Conservation (phyloP, 768 basidiomycete genomes). For the Cystofilobasidium macerans region DNA sequence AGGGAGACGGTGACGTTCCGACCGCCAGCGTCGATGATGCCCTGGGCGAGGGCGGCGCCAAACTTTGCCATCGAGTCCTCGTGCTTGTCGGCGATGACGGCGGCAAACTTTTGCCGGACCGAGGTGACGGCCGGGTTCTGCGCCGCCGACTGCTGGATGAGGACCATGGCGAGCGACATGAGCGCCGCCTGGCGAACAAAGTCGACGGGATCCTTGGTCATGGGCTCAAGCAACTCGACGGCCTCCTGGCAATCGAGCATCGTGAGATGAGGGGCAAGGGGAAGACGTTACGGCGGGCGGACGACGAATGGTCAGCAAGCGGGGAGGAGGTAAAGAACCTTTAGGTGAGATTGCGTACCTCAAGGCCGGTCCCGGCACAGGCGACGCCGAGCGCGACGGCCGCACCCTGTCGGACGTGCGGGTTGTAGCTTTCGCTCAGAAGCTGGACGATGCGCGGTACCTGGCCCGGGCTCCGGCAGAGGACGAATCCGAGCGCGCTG, state of each 20-base stretch:
- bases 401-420: conserved; percentile 93
- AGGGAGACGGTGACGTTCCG: conserved; percentile 89
- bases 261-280: not conserved
- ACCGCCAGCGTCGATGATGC: conserved; percentile 94
- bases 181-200: conserved; percentile 98
- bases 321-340: conserved; percentile 3
- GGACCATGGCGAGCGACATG: conserved; percentile 88
- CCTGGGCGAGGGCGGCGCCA: conserved; percentile 89
- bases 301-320: not conserved
- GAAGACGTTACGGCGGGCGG: not conserved
- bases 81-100: conserved; percentile 89
- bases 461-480: conserved; percentile 93
- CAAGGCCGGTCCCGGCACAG: conserved; percentile 91
- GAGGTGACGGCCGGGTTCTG: conserved; percentile 69
- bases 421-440: conserved; percentile 95
- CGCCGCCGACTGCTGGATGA: conserved; percentile 90
- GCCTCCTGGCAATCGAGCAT: conserved; percentile 56
- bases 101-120: conserved; percentile 72
- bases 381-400: conserved; percentile 93
- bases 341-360: too few relatives aligned
- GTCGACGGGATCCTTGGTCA: conserved; percentile 96
- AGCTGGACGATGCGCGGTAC: conserved; percentile 95
- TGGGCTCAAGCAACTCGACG: conserved; percentile 87
- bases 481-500: conserved; percentile 83
- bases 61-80: conserved; percentile 98